Conservation (phyloP, 2,329 filamentous ascomycete genomes). For the Hymenoscyphus infarciens region DNA sequence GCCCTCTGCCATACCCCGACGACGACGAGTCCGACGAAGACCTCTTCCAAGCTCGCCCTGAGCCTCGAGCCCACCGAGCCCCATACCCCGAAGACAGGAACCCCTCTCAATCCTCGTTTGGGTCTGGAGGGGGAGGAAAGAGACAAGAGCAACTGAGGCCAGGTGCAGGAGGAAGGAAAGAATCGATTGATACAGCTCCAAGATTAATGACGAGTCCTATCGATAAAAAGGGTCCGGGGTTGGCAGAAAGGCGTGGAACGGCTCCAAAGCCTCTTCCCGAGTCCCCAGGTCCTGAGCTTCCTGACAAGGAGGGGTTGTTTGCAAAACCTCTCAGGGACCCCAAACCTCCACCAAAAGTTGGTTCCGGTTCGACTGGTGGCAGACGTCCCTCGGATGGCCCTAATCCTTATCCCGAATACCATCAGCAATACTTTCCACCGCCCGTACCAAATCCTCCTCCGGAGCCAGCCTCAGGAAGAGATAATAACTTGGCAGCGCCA, state of each 20-base stretch:
- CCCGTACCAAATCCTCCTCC: conserved; percentile 39
- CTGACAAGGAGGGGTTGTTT: conserved; percentile 77
- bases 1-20: conserved; percentile 68
- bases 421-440: conserved; percentile 53
- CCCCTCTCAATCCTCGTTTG: conserved; percentile 19
- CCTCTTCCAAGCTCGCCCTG: conserved; percentile 32
- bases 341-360: conserved; percentile 22
- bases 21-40: conserved; percentile 51
- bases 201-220: conserved; percentile 39
- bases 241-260: conserved; percentile 81
- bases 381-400: conserved; percentile 25
- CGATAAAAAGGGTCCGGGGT: conserved; percentile 57
- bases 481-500: conserved; percentile 28
- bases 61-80: conserved; percentile 33
- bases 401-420: conserved; percentile 27
- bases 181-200: conserved; percentile 35
- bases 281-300: conserved; percentile 71
- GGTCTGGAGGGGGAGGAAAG: conserved; percentile 23
- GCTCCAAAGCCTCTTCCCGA: conserved; percentile 79
- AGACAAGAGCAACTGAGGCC: conserved; percentile 22
- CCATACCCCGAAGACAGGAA: conserved; percentile 37
- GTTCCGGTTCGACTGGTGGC: conserved; percentile 12
- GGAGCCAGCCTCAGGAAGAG: conserved; percentile 22
- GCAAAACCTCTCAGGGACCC: conserved; percentile 49
- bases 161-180: conserved; percentile 21